Base-by-base conservation (phyloP, 352 stramenopile species). In the Aphanomyces invadans region DNA sequence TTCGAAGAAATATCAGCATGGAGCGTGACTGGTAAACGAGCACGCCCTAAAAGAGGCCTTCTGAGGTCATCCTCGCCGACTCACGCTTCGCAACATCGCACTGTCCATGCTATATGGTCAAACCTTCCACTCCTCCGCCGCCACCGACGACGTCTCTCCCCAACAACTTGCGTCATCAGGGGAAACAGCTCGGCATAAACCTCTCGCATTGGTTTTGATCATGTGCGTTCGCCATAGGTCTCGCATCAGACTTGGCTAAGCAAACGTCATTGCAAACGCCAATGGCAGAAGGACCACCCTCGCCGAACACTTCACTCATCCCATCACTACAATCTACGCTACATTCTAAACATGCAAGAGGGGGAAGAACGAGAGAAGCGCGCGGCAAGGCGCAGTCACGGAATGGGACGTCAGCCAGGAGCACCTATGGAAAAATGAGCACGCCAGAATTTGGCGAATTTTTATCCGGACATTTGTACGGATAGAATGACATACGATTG, bases 231-330 rank as follows among this genome's bases (percentile, higher is more conserved):
- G 19, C 19, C 25, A 67, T 25, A n/a, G 60, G 28, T 67, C 25
- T 55, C 60, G 46, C 46, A 67, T 67, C 60, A 57, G 60, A 45
- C 33, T 67, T 67, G 60, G 60, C 60, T 67, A 67, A 67, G 42
- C 4, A 29, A 42, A 33, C 55, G 36, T 63, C 55, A 63, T 63
- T 11, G 55, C 55, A 63, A 56, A n/a, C 42, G 2, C 21, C 55
- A 21, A 29, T 17, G 36, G 42, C 36, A 52, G 25, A 23, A 51
- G 55, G 42, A 21, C 19, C 21, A n/a, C 54, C 29, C 17, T 52
- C 21, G 33, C 19, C n/a, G 15, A 3, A 1, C 29, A n/a, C 25
- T 31, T 19, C 25, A n/a, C 36, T 23, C 55, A 32, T 51, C 55
- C 36, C 55, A 63, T 2, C 33, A 45, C 33, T 60, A 60, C 52